phyloP scores from a whole-genome alignment of 2,329 filamentous ascomycete genomes.

The Paracoccidioides lutzii region DNA sequence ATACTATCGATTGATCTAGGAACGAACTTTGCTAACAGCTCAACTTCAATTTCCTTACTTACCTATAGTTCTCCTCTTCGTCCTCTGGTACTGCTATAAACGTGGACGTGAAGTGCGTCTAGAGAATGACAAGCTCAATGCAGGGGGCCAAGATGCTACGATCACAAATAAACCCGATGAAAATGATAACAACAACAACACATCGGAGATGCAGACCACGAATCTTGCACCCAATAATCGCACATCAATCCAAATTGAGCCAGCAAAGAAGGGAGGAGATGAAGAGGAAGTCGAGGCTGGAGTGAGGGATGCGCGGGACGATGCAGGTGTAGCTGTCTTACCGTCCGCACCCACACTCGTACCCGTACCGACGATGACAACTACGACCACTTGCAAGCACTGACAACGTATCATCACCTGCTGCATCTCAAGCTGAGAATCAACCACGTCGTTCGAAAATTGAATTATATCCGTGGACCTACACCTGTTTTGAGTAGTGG shows the following conservation, averaged over 20 bases:
- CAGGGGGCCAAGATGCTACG: slow-evolving; percentile 20
- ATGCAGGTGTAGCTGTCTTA: slow-evolving; percentile 17
- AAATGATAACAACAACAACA: slow-evolving; percentile 7
- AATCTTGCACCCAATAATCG: slow-evolving; percentile 28
- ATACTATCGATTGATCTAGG: no score
- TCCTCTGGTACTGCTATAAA: slow-evolving; percentile 98
- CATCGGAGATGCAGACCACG: slow-evolving; percentile 27
- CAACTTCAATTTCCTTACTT: slow-evolving; percentile 3
- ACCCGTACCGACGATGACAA: background rate
- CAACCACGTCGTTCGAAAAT: background rate
- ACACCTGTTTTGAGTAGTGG: background rate
- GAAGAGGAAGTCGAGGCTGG: slow-evolving; percentile 23
- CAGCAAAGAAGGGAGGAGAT: background rate
- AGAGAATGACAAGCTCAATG: slow-evolving; percentile 42
- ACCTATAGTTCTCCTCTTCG: slow-evolving; percentile 66
- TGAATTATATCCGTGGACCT: background rate
- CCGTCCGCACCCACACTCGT: background rate
- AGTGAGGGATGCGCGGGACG: slow-evolving; percentile 26
- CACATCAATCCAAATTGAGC: slow-evolving; percentile 9
- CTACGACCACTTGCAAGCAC: background rate
- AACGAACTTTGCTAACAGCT: no score
- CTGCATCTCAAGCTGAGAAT: background rate
- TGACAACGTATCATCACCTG: background rate
- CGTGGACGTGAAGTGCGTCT: slow-evolving; percentile 76
- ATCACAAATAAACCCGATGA: slow-evolving; percentile 9